Evolutionary conservation across 2,329 filamentous ascomycete genomes (phyloP).

Genomic region (Clarireedia homoeocarpa): DNA sequence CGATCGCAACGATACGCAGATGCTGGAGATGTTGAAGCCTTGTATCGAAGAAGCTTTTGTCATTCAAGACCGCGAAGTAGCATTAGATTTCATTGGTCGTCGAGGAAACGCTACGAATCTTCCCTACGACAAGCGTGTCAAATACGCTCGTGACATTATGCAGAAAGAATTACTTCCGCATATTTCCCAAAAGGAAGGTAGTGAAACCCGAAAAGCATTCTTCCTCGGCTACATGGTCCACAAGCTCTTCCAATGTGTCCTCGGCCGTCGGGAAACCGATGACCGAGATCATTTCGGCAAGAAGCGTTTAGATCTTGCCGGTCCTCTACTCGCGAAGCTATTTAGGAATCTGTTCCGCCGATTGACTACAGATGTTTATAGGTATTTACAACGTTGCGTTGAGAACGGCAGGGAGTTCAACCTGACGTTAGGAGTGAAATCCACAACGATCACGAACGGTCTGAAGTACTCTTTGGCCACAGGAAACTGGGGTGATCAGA

Average conservation of each 20-base stretch:
- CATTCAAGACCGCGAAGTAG: conserved; percentile 90
- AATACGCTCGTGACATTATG: conserved; percentile 87
- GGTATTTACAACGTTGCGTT: conserved; percentile 86
- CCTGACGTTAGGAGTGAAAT: conserved; percentile 82
- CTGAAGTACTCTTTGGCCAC: conserved; percentile 95
- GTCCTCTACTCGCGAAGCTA: conserved; percentile 88
- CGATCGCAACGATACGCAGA: conserved; percentile 87
- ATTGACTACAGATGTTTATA: conserved; percentile 83
- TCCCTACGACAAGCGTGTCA: conserved; percentile 78
- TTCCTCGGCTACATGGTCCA: conserved; percentile 99
- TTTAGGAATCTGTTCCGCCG: conserved; percentile 90
- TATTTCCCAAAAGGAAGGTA: conserved; percentile 90
- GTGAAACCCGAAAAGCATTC: conserved; percentile 92
- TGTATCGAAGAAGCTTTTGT: conserved; percentile 96
- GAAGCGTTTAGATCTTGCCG: conserved; percentile 93
- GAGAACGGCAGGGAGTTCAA: conserved; percentile 87
- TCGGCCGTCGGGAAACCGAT: conserved; percentile 88
- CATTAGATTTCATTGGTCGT: conserved; percentile 91
- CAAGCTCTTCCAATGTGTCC: conserved; percentile 83
- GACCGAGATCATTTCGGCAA: conserved; percentile 99
- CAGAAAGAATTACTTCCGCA: conserved; percentile 96
- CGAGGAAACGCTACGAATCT: conserved; percentile 72
- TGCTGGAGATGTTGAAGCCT: conserved; percentile 95
- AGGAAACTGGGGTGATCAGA: conserved; percentile 99
- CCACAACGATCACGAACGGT: conserved; percentile 83